Evolutionary conservation across 2,329 filamentous ascomycete species (phyloP).

Genomic region (Pseudogymnoascus sp.): DNA sequence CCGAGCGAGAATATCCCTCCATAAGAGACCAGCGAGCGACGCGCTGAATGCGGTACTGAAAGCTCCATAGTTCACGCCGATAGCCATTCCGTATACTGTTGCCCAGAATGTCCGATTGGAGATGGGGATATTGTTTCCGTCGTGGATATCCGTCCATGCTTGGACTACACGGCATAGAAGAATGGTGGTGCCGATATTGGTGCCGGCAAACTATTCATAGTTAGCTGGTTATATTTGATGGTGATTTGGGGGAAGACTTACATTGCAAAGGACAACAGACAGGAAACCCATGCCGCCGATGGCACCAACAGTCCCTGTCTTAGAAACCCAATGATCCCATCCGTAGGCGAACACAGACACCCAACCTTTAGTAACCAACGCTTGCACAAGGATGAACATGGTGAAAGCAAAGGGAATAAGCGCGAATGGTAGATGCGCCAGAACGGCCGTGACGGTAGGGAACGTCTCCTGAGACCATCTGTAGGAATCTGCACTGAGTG

Average conservation of each 20-base stretch:
- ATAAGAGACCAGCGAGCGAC: conserved; percentile 61
- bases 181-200: conserved; percentile 69
- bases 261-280: conserved; percentile 62
- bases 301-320: conserved; percentile 58
- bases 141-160: conserved; percentile 54
- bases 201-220: conserved; percentile 56
- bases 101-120: conserved; percentile 62
- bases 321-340: conserved; percentile 64
- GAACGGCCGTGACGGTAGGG: conserved; percentile 57
- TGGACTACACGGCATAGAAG: conserved; percentile 63
- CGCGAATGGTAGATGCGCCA: conserved; percentile 56
- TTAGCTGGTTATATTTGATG: conserved; percentile 13
- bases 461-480: conserved; percentile 62
- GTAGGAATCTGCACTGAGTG: conserved; percentile 37
- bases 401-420: conserved; percentile 63
- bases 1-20: conserved; percentile 59
- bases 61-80: conserved; percentile 67
- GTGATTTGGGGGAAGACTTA: conserved; percentile 34
- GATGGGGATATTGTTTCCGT: conserved; percentile 38
- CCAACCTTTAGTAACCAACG: conserved; percentile 65
- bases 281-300: conserved; percentile 67
- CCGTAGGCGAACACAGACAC: conserved; percentile 63
- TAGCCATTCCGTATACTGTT: conserved; percentile 64
- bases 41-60: conserved; percentile 66
- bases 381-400: conserved; percentile 70